Evolutionary conservation across 2,329 filamentous ascomycete genomes (phyloP).

Genomic region (Fusarium sp.): DNA sequence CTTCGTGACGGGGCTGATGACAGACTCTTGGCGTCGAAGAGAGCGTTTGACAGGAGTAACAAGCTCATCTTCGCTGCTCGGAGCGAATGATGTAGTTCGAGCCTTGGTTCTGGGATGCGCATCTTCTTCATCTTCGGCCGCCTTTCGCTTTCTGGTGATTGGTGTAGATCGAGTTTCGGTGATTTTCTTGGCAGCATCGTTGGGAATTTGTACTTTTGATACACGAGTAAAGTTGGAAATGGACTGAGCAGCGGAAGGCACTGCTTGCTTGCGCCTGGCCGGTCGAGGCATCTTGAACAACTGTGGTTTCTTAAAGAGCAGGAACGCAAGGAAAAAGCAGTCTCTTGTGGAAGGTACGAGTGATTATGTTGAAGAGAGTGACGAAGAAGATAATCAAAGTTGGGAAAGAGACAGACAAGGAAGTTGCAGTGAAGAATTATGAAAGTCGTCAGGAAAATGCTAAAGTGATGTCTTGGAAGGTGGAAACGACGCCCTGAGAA

Average conservation of each 20-base stretch:
- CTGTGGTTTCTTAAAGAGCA: conserved; percentile 3
- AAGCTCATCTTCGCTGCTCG: conserved; percentile 52
- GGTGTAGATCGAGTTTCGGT: conserved; percentile 39
- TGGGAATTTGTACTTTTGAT: conserved; percentile 56
- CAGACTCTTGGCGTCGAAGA: conserved; percentile 47
- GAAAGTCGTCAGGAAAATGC: conserved; percentile 16
- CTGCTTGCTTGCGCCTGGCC: conserved; percentile 43
- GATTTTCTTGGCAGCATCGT: conserved; percentile 53
- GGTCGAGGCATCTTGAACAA: conserved; percentile 45
- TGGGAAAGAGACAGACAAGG: conserved; percentile 9
- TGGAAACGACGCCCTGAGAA: conserved; percentile 14
- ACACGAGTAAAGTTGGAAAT: conserved; percentile 63
- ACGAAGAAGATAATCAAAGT: background rate
- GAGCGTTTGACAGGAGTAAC: conserved; percentile 44
- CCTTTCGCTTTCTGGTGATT: conserved; percentile 56
- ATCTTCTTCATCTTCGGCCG: conserved; percentile 47
- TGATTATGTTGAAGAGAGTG: conserved; percentile 14
- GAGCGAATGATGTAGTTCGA: conserved; percentile 51
- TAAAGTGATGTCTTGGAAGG: conserved; percentile 27
- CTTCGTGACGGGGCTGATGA: conserved; percentile 8
- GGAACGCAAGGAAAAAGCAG: conserved; percentile 6
- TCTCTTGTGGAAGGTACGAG: conserved; percentile 7
- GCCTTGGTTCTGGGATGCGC: conserved; percentile 41
- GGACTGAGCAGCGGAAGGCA: conserved; percentile 40
- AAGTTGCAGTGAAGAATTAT: conserved; percentile 14